Conservation (phyloP, 2,329 filamentous ascomycete species). For the Didymella arachidicola region DNA sequence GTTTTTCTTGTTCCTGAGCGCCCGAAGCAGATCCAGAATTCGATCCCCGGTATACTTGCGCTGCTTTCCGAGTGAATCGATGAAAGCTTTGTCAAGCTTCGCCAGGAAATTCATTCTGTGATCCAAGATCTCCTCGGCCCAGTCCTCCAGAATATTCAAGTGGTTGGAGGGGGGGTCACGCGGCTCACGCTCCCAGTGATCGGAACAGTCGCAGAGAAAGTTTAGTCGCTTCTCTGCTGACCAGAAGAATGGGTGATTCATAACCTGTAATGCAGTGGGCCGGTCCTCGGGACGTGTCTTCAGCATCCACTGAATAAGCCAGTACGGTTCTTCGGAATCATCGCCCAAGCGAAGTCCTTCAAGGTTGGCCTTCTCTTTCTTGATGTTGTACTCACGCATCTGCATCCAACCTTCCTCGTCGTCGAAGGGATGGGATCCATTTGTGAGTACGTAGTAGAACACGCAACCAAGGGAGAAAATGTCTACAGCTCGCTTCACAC, state of each 20-base stretch:
- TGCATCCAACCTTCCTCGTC: conserved; percentile 91
- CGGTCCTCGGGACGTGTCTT: conserved; percentile 69
- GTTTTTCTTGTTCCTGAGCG: conserved; percentile 93
- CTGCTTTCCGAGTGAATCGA: conserved; percentile 90
- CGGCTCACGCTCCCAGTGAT: conserved; percentile 93
- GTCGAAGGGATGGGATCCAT: conserved; percentile 91
- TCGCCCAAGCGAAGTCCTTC: conserved; percentile 79
- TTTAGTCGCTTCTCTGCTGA: conserved; percentile 82
- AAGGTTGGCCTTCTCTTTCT: conserved; percentile 82
- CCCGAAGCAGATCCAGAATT: conserved; percentile 85
- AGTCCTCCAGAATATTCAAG: conserved; percentile 66
- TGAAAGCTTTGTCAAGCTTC: conserved; percentile 78
- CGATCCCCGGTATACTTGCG: conserved; percentile 88
- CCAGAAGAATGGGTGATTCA: conserved; percentile 98
- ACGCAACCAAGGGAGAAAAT: conserved; percentile 97
- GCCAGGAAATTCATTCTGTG: conserved; percentile 77
- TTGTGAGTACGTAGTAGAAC: conserved; percentile 98
- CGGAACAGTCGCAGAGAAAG: conserved; percentile 95
- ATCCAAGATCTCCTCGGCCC: conserved; percentile 59
- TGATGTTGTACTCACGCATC: conserved; percentile 88
- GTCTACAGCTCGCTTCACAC: conserved; percentile 94
- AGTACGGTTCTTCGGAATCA: conserved; percentile 84
- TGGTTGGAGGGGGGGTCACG: conserved; percentile 79
- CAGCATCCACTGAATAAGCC: conserved; percentile 85
- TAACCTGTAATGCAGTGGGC: conserved; percentile 78